Evolutionary conservation across 306 rosid genomes (phyloP).

Genomic region (Neltuma alba): DNA sequence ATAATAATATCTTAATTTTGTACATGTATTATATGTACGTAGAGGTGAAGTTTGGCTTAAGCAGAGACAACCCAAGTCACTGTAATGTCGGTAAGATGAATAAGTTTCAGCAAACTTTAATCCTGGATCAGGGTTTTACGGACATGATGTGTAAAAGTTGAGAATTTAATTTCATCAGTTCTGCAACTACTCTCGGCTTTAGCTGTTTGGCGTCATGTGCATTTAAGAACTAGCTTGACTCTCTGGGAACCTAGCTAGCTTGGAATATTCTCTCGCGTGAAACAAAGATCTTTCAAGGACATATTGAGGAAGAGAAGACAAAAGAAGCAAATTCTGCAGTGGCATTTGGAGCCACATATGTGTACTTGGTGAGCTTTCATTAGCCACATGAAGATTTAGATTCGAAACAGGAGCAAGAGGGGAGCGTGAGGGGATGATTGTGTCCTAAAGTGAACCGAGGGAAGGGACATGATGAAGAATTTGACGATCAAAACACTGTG

Average conservation of each 20-base stretch:
- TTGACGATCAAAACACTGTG: not conserved
- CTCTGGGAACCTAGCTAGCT: too few species aligned
- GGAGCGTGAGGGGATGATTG: not conserved
- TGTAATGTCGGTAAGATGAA: not conserved
- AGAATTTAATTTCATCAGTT: not conserved
- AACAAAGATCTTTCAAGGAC: not conserved
- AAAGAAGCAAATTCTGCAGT: not conserved
- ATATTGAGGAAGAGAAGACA: not conserved
- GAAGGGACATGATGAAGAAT: not conserved
- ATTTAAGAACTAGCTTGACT: not conserved
- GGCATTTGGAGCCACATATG: slow-evolving; percentile 2
- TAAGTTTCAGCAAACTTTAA: not conserved
- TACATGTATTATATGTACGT: too few species aligned
- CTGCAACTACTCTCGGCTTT: not conserved
- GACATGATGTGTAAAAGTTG: not conserved
- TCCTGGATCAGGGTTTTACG: not conserved
- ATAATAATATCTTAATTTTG: too few species aligned
- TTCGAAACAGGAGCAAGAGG: not conserved
- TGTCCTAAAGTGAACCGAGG: not conserved
- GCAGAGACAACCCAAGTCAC: not conserved
- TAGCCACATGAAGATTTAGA: not conserved
- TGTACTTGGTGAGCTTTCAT: not conserved
- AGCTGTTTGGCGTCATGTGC: not conserved
- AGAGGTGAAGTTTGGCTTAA: too few species aligned
- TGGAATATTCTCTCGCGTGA: not conserved